These are phyloP conservation scores for Prinsepia uniflora DNA, from an alignment of 306 rosid species.

Conservation along the genomic window DNA sequence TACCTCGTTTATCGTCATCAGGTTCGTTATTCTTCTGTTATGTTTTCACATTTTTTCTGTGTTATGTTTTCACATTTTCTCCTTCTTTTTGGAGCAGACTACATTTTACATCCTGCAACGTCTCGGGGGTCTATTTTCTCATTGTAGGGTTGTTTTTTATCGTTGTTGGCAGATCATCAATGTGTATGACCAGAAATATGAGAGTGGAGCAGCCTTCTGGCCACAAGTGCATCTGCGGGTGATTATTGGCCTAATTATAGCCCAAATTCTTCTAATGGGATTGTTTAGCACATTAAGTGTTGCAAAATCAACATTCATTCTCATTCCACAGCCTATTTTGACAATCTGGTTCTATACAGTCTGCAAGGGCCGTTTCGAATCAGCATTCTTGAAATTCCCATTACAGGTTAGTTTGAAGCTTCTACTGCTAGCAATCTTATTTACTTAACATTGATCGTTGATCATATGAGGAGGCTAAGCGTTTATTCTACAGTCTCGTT, in stretches of 20 bases:
- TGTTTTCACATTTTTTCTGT: too few species aligned
- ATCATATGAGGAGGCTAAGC: too few species aligned
- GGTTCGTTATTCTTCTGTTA: constrained; percentile 32
- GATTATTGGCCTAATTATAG: constrained; percentile 54
- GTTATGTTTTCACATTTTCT: too few species aligned
- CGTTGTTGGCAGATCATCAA: constrained; percentile 61
- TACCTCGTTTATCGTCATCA: constrained; percentile 84
- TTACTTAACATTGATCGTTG: not conserved
- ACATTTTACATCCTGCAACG: too few species aligned
- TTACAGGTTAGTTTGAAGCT: constrained; percentile 53
- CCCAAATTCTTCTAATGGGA: constrained; percentile 78
- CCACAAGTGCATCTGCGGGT: constrained; percentile 79
- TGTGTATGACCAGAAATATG: constrained; percentile 77
- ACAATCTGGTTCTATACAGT: constrained; percentile 72
- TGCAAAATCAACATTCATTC: constrained; percentile 41
- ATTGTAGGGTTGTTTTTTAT: constrained; percentile 4
- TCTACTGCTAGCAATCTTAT: not conserved
- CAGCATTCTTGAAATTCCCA: constrained; percentile 66
- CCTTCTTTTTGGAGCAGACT: too few species aligned
- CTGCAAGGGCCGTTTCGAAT: constrained; percentile 86
- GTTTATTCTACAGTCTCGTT: too few species aligned
- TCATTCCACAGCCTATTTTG: constrained; percentile 62
- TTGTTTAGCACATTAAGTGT: constrained; percentile 67
- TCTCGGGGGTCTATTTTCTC: not conserved
- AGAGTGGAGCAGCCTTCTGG: constrained; percentile 93